These are phyloP conservation scores for Taiwanofungus camphoratus DNA, from an alignment of 1,284 basidiomycete species.

Conservation along the genomic window DNA sequence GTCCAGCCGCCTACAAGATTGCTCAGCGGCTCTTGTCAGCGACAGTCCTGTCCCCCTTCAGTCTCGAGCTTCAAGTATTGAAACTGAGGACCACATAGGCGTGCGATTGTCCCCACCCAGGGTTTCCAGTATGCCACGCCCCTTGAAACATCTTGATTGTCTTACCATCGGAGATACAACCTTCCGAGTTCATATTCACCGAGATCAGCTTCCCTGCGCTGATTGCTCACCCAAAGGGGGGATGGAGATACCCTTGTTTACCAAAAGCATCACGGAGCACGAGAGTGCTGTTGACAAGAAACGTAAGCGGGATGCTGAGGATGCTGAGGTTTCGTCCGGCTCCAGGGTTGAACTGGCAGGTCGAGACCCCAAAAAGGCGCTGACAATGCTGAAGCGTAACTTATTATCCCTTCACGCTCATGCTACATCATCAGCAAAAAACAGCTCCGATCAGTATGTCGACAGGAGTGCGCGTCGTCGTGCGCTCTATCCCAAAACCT, in stretches of 20 bases:
- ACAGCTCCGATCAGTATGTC: constrained; percentile 34
- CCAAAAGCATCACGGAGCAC: constrained; percentile 25
- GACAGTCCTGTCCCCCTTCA: not conserved
- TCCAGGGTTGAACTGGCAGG: constrained; percentile 17
- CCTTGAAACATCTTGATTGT: constrained; percentile 55
- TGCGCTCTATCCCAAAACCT: constrained; percentile 45
- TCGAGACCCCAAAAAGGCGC: constrained; percentile 52
- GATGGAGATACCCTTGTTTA: constrained; percentile 58
- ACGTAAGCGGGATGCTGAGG: constrained; percentile 24
- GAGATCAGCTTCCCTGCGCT: constrained; percentile 49
- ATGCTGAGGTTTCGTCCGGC: constrained; percentile 6
- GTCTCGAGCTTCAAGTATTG: not conserved
- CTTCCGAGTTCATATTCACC: constrained; percentile 66
- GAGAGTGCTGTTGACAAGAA: constrained; percentile 24
- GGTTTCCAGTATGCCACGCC: constrained; percentile 59
- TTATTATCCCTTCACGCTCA: constrained; percentile 50
- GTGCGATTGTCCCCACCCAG: constrained; percentile 56
- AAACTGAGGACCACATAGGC: constrained; percentile 23
- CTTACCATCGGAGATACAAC: constrained; percentile 64
- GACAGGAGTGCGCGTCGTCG: constrained; percentile 68
- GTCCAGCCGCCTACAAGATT: constrained; percentile 11
- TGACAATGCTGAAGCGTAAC: constrained; percentile 54
- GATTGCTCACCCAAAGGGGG: constrained; percentile 46
- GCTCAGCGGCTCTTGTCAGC: too few relatives aligned
- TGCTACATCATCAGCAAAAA: constrained; percentile 16